Evolutionary conservation across 495 filamentous ascomycete genomes (phyloP), one percentile per base, ranked within the genome.

Genomic region (Schizothecium vesticola): DNA sequence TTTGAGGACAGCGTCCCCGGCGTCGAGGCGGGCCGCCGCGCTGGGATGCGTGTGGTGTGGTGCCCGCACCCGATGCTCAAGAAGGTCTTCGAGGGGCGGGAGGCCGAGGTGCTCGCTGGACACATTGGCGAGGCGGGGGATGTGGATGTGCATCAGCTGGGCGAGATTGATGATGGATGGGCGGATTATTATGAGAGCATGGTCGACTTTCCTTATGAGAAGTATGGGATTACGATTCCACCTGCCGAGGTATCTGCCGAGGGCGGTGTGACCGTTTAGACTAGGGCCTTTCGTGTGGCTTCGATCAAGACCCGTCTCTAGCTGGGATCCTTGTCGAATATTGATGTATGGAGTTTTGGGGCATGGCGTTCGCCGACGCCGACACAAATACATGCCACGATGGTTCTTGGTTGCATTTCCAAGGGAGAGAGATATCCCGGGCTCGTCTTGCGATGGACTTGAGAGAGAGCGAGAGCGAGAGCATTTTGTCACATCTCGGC

Each of bases 31-130:
- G 95, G 93, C 12, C 81, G 95, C 31, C 86, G 95, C 66, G 95
- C 96, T 0, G 96, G 96, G 0, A 98, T 98, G 96, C 86, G 92
- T 69, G 95, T 97, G 10, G 82, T 96, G 1, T 99, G 95, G 95
- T 89, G 88, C 70, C 95, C 95, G 7, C 94, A 98, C 82, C 86
- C 87, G 3, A 91, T 87, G 76, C 78, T 99, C 26, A 80, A 91
- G 80, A 83, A 86, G 72, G 88, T 91, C 75, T 96, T 90, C 73
- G 79, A 78, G 55, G 94, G 92, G 4, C 84, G 89, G 56, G 93
- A 96, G 79, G 83, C 81, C 59, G 87, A 92, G 77, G 93, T 99
- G 8, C 81, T 99, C 19, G 96, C 95, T 0, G 94, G 92, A 0
- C 78, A 89, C 64, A 93, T 89, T 57, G 91, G 88, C 0, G 85